Evolutionary conservation across 805 yeast genomes (phyloP).

Genomic region (Monosporozyma aquatica): DNA sequence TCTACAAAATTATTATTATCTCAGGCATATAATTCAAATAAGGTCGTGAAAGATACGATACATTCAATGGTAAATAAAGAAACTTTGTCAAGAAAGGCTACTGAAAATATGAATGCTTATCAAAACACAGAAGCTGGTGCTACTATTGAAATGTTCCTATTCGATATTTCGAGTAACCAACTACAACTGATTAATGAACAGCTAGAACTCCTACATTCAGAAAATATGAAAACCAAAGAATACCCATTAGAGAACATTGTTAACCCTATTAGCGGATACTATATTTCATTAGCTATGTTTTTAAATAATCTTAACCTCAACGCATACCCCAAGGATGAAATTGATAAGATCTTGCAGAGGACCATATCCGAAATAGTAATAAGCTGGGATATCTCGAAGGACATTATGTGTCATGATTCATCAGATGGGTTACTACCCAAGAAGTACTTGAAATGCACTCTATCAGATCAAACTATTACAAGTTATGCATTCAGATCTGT

Average conservation of each 20-base stretch:
- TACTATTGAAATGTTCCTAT: slow-evolving; percentile 46
- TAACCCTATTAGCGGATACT: slow-evolving; percentile 60
- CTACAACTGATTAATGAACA: slow-evolving; percentile 27
- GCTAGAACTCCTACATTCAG: slow-evolving; percentile 28
- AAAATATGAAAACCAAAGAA: slow-evolving; percentile 28
- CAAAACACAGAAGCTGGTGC: slow-evolving; percentile 79
- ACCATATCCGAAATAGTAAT: slow-evolving; percentile 12
- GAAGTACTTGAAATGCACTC: slow-evolving; percentile 32
- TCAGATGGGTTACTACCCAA: slow-evolving; percentile 59
- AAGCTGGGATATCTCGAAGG: slow-evolving; percentile 31
- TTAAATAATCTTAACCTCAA: slow-evolving; percentile 21
- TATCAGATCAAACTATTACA: slow-evolving; percentile 39
- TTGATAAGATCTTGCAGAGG: slow-evolving; percentile 1
- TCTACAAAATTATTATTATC: slow-evolving; percentile 39
- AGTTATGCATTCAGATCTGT: slow-evolving; percentile 78
- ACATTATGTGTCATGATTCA: slow-evolving; percentile 55
- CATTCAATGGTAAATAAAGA: slow-evolving; percentile 5
- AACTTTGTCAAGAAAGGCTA: slow-evolving; percentile 21
- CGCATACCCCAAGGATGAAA: background rate
- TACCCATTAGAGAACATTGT: slow-evolving; percentile 38
- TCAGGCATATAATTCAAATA: slow-evolving; percentile 24
- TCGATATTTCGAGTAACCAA: slow-evolving; percentile 28
- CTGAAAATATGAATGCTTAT: slow-evolving; percentile 35
- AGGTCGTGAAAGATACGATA: background rate
- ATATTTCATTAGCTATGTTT: slow-evolving; percentile 47